A percentile compares a stretch with the other conserved stretches of the same genome.
Evolutionary conservation across 179 eudicot genomes (phyloP).

Genomic region (Beta macrorhiza): DNA sequence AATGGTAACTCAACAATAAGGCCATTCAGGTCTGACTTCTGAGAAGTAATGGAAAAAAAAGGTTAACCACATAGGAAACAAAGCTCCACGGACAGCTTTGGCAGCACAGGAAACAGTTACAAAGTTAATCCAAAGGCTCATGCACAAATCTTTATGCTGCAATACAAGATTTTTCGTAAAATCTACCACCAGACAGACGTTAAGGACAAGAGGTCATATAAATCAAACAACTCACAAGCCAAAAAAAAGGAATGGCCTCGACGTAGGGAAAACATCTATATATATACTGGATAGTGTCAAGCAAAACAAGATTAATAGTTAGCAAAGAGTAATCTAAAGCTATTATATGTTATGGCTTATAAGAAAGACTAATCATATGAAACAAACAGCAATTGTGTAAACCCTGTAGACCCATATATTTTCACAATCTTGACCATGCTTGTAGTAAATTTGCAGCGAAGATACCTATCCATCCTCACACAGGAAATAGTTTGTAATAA

Average conservation of each 20-base stretch:
- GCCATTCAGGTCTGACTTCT: not conserved
- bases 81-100: not conserved
- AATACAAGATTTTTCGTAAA: not conserved
- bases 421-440: not conserved
- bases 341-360: not conserved
- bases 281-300: not conserved
- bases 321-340: not conserved
- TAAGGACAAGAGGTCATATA: not conserved
- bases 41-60: not conserved
- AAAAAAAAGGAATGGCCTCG: not conserved
- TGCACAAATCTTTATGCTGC: not conserved
- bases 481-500: too few species aligned
- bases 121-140: not conserved
- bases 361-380: not conserved
- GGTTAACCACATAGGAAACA: not conserved
- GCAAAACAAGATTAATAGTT: not conserved
- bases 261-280: not conserved
- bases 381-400: not conserved
- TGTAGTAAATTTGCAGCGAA: not conserved
- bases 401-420: not conserved
- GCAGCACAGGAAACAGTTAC: not conserved
- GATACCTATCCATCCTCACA: not conserved
- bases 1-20: not conserved
- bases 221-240: not conserved
- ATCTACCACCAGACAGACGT: not conserved